Percentiles rank a stretch among this genome's conserved stretches.
Evolutionary conservation across 495 filamentous ascomycete species (phyloP).

Genomic region (Usnea hakonensis): DNA sequence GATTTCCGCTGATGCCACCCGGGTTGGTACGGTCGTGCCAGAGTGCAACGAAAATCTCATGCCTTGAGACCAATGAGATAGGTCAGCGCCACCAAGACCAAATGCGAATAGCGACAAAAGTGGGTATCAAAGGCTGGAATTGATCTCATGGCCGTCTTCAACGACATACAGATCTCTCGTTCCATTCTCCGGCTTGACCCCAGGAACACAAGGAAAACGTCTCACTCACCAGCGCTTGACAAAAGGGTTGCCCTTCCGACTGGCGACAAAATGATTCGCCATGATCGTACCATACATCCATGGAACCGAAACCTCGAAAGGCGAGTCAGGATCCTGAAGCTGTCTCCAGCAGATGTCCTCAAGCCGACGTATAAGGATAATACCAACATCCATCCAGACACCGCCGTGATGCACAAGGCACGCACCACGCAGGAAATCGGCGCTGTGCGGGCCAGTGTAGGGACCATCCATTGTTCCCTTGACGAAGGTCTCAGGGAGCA

Average conservation of each 20-base stretch:
- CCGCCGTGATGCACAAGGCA: background rate
- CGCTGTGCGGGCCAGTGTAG: background rate
- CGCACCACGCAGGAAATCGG: background rate
- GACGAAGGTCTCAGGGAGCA: background rate
- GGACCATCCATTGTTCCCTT: background rate
- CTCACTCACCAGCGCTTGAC: background rate
- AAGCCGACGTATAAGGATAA: background rate
- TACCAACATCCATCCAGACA: conserved; percentile 3
- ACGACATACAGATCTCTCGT: background rate
- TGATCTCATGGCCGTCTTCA: background rate
- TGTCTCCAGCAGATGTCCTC: background rate
- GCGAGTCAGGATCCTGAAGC: background rate
- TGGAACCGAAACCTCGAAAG: background rate
- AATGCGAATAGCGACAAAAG: background rate
- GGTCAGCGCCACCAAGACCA: background rate
- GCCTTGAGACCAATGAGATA: background rate
- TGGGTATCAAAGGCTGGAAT: background rate
- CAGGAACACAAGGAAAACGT: background rate
- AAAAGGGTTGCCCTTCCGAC: conserved; percentile 13
- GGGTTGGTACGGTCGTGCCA: background rate
- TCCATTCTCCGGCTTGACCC: background rate
- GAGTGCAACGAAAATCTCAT: background rate
- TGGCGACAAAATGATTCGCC: conserved; percentile 24
- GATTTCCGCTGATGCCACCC: background rate
- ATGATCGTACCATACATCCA: conserved; percentile 8